A percentile compares a stretch with the other conserved stretches of the same genome.
Evolutionary conservation across 176 grass and related monocot genomes (phyloP).

Genomic region (Tillandsia fasciculata): DNA sequence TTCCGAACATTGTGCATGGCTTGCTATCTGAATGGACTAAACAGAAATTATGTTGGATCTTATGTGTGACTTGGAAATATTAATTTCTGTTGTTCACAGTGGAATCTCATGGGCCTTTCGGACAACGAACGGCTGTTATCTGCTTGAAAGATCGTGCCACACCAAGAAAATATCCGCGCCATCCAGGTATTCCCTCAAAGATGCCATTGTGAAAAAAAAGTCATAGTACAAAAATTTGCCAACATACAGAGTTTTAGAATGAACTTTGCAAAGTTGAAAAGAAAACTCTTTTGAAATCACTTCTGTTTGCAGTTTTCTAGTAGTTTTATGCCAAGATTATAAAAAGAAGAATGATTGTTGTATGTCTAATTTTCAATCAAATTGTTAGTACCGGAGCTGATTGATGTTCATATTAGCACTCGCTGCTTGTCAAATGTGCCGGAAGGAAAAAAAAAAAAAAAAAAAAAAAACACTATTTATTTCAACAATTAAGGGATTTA

Average conservation of each 20-base stretch:
- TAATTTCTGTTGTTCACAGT: constrained; percentile 27
- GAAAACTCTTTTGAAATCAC: neutral
- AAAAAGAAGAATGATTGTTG: too few relatives aligned
- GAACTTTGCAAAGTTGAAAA: neutral
- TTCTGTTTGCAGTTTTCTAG: neutral
- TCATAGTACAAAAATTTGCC: too few relatives aligned
- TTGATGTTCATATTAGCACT: too few relatives aligned
- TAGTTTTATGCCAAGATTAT: too few relatives aligned
- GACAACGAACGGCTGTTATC: constrained; percentile 66
- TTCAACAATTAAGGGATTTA: too few relatives aligned
- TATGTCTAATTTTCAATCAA: too few relatives aligned
- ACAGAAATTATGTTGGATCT: neutral
- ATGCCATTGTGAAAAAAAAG: constrained; percentile 31
- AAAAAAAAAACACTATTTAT: too few relatives aligned
- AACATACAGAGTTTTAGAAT: neutral
- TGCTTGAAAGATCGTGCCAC: constrained; percentile 48
- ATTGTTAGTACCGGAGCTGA: too few relatives aligned
- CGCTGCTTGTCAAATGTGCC: too few relatives aligned
- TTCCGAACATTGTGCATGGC: neutral
- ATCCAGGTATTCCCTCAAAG: constrained; percentile 57
- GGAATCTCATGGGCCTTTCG: constrained; percentile 68
- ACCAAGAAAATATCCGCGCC: constrained; percentile 65
- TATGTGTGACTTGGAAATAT: neutral
- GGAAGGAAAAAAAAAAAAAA: too few relatives aligned
- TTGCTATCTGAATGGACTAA: neutral